Base-by-base conservation (phyloP, 1,284 basidiomycete species). In the Moesziomyces aphidis region DNA sequence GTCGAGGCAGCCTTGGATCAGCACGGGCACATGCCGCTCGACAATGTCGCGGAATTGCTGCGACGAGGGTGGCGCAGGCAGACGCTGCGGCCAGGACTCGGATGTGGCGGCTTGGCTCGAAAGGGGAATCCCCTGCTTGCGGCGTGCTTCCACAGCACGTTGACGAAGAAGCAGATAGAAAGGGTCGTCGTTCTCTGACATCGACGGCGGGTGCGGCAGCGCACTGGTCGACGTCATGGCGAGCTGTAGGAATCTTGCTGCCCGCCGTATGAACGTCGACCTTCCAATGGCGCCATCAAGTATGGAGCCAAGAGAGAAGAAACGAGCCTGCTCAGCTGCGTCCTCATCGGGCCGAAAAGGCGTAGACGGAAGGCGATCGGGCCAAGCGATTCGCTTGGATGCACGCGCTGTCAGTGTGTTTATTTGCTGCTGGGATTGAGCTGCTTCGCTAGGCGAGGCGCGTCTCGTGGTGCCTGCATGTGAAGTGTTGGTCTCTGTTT, bases 11-110 rank as follows among this genome's bases (percentile, higher is more conserved):
- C 50, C 59, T 0, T 70, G 45, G 23, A 81, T 76, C 9, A 81
- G 23, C 15, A 76, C 58, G 4, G 79, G 79, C 1, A 59, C 54
- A 49, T 78, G 76, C 15, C 31, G 36, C 13, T 68, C 73, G 48
- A 75, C 57, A 28, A 68, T 49, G 17, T 48, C 15, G 6, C 31
- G 34, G 39, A 75, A 75, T 1, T 61, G 46, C 15, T 8, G 10
- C 3, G 55, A 22, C 5, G 66, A 52, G 21, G 72, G 72, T 15
- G 66, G 62, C 24, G 24, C 36, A 3, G 36, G 1, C 6, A 74
- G 55, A 2, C 62, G 59, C 21, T 10, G 11, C 15, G 66, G 72
- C 66, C 62, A 70, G 21, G 50, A 26, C 17, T 54, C 36, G 4
- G 10, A n/a, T 6, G 26, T 7, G 10, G 15, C 46, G 1, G 17